Base-by-base conservation (phyloP, 2,329 filamentous ascomycete species). In the Aspergillus glaucus region DNA sequence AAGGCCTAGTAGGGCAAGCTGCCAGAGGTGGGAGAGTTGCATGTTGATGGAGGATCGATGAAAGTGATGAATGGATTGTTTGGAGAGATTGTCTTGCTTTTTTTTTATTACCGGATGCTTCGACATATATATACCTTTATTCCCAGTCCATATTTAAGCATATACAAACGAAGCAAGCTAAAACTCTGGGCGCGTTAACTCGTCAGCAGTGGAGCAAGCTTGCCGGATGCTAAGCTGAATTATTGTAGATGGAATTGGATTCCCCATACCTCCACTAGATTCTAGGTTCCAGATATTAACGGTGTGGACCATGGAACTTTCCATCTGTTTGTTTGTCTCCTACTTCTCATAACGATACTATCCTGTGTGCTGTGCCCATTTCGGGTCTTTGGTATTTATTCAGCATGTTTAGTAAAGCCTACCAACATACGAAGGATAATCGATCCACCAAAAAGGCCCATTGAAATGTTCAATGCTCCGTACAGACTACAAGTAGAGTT, bases 1-100 rank as follows among this genome's bases (percentile, higher is more conserved):
- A 7, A 58, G 42, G 43, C 50, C 55, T 28, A 56, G 34, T 3
- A 50, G 34, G 2, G 49, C 49, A 36, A 52, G 9, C 36, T 56
- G 56, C 21, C 15, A 21, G 21, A 49, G 28, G 32, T 43, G 28
- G 8, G 32, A 12, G 14, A 51, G 4, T 4, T 51, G 49, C 49
- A 49, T 46, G 22, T 22, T 22, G 15, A 26, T 37, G 24, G 24
- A 19, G 12, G 2, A 41, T 21, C 39, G 8, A 22, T 36, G 34
- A 17, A 36, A 36, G 34, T 15, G 14, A 36, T 17, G 6, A 36
- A 36, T 36, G 34, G 3, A n/a, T 17, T 36, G 15, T 14, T 36
- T 2, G 12, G 3, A 30, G 26, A 30, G 26, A 7, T 12, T 12
- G 10, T 12, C 10, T 12, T 30, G 10, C 10, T 30, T 2, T 3